Conservation (phyloP, 257 asterid species). For the Scutellaria baicalensis region DNA sequence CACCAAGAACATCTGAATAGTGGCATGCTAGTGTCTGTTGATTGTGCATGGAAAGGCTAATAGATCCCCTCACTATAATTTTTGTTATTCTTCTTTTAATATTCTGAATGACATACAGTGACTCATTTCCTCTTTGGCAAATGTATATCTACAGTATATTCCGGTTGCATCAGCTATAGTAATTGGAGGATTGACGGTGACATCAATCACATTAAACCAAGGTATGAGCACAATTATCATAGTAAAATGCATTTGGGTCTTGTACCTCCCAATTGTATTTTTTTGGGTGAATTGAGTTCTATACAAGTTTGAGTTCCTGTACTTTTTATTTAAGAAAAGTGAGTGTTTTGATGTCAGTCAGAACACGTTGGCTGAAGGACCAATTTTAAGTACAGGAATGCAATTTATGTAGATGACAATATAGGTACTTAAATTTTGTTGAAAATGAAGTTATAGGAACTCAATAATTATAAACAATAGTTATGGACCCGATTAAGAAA, state of each 20-base stretch:
- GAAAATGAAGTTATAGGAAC: no score
- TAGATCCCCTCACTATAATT: not conserved
- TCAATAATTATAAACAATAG: no score
- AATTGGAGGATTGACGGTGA: constrained; percentile 86
- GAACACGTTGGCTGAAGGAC: no score
- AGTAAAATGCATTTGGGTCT: not conserved
- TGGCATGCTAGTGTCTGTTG: not conserved
- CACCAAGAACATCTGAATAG: no score
- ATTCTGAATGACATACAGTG: not conserved
- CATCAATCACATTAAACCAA: constrained; percentile 84
- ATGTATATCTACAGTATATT: constrained; percentile 61
- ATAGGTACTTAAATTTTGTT: no score
- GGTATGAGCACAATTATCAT: constrained; percentile 29
- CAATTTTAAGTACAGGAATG: no score
- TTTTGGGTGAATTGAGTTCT: not conserved
- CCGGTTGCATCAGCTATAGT: constrained; percentile 97
- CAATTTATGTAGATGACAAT: no score
- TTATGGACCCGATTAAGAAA: no score
- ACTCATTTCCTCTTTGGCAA: not conserved
- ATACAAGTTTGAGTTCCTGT: no score
- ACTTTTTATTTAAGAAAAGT: no score
- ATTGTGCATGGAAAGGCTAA: not conserved
- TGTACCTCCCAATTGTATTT: not conserved
- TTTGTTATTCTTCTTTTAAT: not conserved
- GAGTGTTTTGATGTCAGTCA: no score